A percentile compares a stretch with the other conserved stretches of the same genome.
Evolutionary conservation across 495 filamentous ascomycete genomes (phyloP).

Genomic region (Recurvomyces mirabilis): DNA sequence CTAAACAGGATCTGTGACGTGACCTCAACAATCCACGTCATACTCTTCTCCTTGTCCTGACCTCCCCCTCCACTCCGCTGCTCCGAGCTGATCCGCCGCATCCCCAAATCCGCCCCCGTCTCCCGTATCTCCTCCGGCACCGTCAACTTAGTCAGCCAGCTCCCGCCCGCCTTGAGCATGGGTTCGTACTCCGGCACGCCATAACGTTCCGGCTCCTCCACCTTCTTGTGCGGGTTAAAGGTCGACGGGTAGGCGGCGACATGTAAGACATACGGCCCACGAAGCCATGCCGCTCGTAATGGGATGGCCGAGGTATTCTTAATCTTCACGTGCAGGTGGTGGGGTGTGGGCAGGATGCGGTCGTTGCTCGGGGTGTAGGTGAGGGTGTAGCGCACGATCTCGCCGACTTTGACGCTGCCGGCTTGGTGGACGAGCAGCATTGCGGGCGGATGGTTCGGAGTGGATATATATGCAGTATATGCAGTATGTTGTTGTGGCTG

Average conservation of each 20-base stretch:
- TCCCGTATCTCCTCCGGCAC: slow-evolving; percentile 62
- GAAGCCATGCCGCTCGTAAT: slow-evolving; percentile 86
- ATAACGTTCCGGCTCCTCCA: slow-evolving; percentile 46
- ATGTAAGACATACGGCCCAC: slow-evolving; percentile 86
- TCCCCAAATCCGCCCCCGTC: slow-evolving; percentile 25
- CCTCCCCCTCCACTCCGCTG: slow-evolving; percentile 10
- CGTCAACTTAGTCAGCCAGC: slow-evolving; percentile 64
- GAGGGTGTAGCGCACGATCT: slow-evolving; percentile 84
- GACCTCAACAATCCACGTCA: slow-evolving; percentile 87
- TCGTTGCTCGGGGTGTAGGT: slow-evolving; percentile 87
- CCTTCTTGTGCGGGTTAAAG: slow-evolving; percentile 68
- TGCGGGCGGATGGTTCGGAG: too few species aligned
- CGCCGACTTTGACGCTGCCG: slow-evolving; percentile 83
- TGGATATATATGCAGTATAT: too few species aligned
- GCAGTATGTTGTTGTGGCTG: too few species aligned
- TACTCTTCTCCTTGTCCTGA: slow-evolving; percentile 31
- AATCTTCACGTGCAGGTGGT: slow-evolving; percentile 67
- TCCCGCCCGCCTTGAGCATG: slow-evolving; percentile 85
- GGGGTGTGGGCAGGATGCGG: slow-evolving; percentile 72
- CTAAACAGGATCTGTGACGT: slow-evolving; percentile 89
- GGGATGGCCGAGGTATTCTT: slow-evolving; percentile 87
- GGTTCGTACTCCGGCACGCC: slow-evolving; percentile 85
- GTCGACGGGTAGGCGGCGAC: slow-evolving; percentile 68
- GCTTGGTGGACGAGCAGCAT: slow-evolving; percentile 88
- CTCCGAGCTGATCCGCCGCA: slow-evolving; percentile 2